A percentile compares a stretch with the other conserved stretches of the same genome.
Conservation (phyloP, 2,329 filamentous ascomycete species). For the Colletotrichum lini region DNA sequence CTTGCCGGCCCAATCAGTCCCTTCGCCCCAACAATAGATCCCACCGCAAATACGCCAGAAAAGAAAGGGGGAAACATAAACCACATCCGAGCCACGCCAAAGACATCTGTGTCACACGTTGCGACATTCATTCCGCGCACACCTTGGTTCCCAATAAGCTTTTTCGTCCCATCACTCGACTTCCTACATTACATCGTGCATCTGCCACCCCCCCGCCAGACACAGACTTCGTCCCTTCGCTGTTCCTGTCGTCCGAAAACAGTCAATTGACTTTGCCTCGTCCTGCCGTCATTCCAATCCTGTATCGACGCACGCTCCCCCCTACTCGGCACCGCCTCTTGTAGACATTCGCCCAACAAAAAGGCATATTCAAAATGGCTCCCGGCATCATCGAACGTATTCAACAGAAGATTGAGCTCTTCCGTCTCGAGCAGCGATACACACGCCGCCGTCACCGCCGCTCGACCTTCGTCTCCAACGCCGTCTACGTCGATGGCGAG, state of each 20-base stretch:
- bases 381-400: conserved; percentile 71
- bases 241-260: neutral
- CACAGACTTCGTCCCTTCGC: conserved; percentile 9
- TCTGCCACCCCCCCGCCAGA: neutral
- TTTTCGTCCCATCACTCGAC: conserved; percentile 28
- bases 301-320: neutral
- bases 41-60: conserved; percentile 11
- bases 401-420: conserved; percentile 85
- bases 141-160: conserved; percentile 32
- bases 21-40: conserved; percentile 4
- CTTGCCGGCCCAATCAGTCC: neutral
- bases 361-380: conserved; percentile 55
- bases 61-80: conserved; percentile 16
- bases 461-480: conserved; percentile 89
- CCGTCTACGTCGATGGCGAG: conserved; percentile 94
- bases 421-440: conserved; percentile 95
- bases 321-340: neutral
- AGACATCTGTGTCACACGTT: conserved; percentile 38
- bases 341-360: neutral
- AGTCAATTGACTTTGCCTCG: conserved; percentile 24
- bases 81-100: conserved; percentile 20
- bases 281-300: conserved; percentile 9
- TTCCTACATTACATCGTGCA: conserved; percentile 23
- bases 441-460: conserved; percentile 89
- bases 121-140: conserved; percentile 30